A percentile compares a stretch with the other conserved stretches of the same genome.
Conservation (phyloP, 1,284 basidiomycete species). For the Ustilago bromivora region DNA sequence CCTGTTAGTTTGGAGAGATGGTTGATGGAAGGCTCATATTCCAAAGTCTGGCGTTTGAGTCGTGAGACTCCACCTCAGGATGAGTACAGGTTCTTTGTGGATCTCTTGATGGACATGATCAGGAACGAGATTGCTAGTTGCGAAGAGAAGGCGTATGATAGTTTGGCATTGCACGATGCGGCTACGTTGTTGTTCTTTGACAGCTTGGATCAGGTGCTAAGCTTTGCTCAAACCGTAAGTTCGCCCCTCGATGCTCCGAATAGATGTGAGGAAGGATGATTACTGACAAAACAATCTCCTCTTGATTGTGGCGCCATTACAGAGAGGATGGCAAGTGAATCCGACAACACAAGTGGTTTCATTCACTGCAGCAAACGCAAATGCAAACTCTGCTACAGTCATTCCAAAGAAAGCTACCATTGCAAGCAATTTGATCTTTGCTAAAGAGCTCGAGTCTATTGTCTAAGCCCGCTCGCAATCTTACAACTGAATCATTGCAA, state of each 20-base stretch:
- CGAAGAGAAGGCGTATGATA: slow-evolving; percentile 89
- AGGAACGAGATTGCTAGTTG: slow-evolving; percentile 93
- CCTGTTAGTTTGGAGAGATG: slow-evolving; percentile 79
- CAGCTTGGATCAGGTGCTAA: slow-evolving; percentile 79
- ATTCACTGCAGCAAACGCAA: slow-evolving; percentile 54
- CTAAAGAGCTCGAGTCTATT: slow-evolving; percentile 69
- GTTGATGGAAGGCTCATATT: slow-evolving; percentile 99
- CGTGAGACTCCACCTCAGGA: slow-evolving; percentile 79
- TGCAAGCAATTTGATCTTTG: slow-evolving; percentile 64
- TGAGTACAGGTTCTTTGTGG: slow-evolving; percentile 90
- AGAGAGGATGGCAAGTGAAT: slow-evolving; percentile 71
- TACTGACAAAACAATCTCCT: neutral
- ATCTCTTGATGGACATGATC: slow-evolving; percentile 91
- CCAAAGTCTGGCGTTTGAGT: slow-evolving; percentile 92
- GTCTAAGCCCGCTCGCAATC: slow-evolving; percentile 38
- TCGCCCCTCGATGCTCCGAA: neutral
- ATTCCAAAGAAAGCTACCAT: slow-evolving; percentile 67
- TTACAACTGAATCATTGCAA: neutral
- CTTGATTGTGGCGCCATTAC: neutral
- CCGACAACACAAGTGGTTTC: slow-evolving; percentile 68
- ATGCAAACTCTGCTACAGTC: slow-evolving; percentile 20
- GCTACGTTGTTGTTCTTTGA: slow-evolving; percentile 89
- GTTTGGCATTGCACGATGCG: slow-evolving; percentile 86
- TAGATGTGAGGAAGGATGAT: neutral
- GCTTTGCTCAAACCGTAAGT: slow-evolving; percentile 78